These are phyloP conservation scores for Castanospermum australe DNA, from an alignment of 306 rosid genomes.

Conservation along the genomic window DNA sequence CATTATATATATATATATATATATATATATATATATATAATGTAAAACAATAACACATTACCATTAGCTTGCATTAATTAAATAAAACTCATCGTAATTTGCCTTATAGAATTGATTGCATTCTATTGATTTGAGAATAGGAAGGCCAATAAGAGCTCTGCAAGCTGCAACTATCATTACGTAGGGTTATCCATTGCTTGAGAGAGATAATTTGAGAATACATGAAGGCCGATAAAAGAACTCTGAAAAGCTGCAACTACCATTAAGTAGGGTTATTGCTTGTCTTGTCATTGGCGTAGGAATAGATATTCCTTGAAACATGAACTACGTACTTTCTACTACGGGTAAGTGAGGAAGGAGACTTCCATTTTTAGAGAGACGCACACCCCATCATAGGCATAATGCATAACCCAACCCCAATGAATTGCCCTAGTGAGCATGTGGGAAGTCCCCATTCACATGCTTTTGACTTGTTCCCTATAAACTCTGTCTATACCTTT, in stretches of 20 bases:
- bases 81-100: too few relatives aligned
- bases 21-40: too few relatives aligned
- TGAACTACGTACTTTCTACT: conserved; percentile 4
- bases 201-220: neutral
- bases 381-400: neutral
- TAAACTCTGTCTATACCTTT: neutral
- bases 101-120: too few relatives aligned
- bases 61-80: too few relatives aligned
- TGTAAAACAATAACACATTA: too few relatives aligned
- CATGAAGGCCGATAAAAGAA: neutral
- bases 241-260: neutral
- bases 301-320: neutral
- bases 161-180: neutral
- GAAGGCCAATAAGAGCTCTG: neutral
- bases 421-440: too few relatives aligned
- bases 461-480: conserved; percentile 1
- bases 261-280: neutral
- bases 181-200: neutral
- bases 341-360: neutral
- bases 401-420: neutral
- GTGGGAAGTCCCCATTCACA: neutral
- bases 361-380: neutral
- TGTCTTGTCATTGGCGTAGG: neutral
- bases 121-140: neutral
- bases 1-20: too few relatives aligned